phyloP scores from a whole-genome alignment of 2,329 filamentous ascomycete genomes.

The Rosellinia necatrix region DNA sequence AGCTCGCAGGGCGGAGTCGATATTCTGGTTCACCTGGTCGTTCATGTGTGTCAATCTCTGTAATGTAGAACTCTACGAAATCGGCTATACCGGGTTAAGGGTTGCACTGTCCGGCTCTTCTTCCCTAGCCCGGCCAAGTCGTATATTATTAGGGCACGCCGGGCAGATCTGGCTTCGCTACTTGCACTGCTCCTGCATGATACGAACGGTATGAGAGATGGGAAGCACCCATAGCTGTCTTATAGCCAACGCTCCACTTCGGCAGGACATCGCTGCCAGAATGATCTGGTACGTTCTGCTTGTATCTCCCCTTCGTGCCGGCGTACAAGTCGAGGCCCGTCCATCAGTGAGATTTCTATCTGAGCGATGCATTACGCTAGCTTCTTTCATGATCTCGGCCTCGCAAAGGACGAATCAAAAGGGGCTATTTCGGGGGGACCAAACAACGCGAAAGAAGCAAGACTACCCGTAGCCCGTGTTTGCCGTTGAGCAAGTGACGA shows the following conservation, averaged over 20 bases:
- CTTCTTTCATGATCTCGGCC: constrained; percentile 12
- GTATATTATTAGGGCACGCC: constrained; percentile 1
- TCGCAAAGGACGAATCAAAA: too few relatives aligned
- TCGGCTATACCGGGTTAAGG: constrained; percentile 8
- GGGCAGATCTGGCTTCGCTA: constrained; percentile 7
- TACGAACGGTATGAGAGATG: constrained; percentile 20
- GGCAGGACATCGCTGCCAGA: constrained; percentile 16
- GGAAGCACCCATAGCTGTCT: constrained; percentile 21
- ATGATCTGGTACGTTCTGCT: constrained; percentile 18
- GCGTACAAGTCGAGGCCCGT: constrained; percentile 4
- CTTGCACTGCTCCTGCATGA: constrained; percentile 14
- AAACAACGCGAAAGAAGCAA: constrained; percentile 18
- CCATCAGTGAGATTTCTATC: constrained; percentile 8
- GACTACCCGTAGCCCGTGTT: constrained; percentile 20
- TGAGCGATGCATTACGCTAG: constrained; percentile 14
- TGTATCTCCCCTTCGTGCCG: constrained; percentile 20
- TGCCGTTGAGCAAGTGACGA: constrained; percentile 14
- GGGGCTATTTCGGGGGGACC: constrained; percentile 15
- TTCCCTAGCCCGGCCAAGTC: constrained; percentile 18
- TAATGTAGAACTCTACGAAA: constrained; percentile 3
- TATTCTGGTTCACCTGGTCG: background rate
- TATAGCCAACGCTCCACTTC: constrained; percentile 9
- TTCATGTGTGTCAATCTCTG: background rate
- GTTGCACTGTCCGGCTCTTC: constrained; percentile 27
- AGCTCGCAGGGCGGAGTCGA: constrained; percentile 16